Conservation (phyloP, 768 basidiomycete species). For the Collybiopsis luxurians region DNA sequence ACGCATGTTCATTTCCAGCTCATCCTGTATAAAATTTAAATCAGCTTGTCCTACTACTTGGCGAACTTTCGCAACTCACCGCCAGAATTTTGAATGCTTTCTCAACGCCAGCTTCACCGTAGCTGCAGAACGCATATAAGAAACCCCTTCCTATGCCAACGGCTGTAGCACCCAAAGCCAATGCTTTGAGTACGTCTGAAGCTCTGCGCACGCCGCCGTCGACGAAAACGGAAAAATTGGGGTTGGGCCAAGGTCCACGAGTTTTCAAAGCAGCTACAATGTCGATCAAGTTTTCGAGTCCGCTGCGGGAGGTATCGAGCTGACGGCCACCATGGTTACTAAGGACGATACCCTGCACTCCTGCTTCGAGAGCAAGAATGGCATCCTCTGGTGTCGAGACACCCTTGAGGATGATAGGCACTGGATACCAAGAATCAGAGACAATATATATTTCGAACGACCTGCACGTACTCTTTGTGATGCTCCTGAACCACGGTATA, state of each 20-base stretch:
- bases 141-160: constrained; percentile 87
- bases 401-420: constrained; percentile 93
- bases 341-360: constrained; percentile 76
- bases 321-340: constrained; percentile 85
- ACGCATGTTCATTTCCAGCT: constrained; percentile 99
- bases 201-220: constrained; percentile 94
- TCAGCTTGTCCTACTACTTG: no score
- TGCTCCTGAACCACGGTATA: constrained; percentile 72
- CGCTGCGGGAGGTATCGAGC: constrained; percentile 80
- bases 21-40: constrained; percentile 65
- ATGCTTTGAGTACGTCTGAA: constrained; percentile 84
- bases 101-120: constrained; percentile 86
- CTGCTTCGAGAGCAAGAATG: constrained; percentile 75
- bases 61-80: constrained; percentile 37
- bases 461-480: constrained; percentile 33
- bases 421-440: constrained; percentile 28
- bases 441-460: not conserved
- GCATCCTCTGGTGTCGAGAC: constrained; percentile 67
- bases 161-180: constrained; percentile 90
- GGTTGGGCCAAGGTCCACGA: constrained; percentile 73
- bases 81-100: constrained; percentile 76
- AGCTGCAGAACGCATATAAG: constrained; percentile 84
- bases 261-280: constrained; percentile 71
- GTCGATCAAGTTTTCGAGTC: constrained; percentile 84
- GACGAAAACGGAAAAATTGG: constrained; percentile 79